phyloP scores from a whole-genome alignment of 164 flowering plant genomes.

The Amborella trichopoda region DNA sequence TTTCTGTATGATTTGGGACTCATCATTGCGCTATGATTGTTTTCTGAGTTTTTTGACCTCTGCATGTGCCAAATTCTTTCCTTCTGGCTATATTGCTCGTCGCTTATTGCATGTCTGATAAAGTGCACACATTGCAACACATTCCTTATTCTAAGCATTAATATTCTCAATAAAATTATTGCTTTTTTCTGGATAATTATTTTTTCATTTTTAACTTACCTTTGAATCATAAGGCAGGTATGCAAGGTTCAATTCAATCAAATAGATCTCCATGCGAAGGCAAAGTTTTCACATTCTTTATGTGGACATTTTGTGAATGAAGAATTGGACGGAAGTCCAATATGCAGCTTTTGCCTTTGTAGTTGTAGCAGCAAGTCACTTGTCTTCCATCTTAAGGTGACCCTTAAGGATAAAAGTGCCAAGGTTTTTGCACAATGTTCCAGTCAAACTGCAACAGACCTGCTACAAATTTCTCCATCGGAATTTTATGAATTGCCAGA shows the following conservation, averaged over 20 bases:
- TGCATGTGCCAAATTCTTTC: too few relatives aligned
- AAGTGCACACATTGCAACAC: too few relatives aligned
- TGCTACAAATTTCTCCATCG: slow-evolving; percentile 83
- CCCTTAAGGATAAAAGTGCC: slow-evolving; percentile 60
- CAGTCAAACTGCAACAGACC: slow-evolving; percentile 71
- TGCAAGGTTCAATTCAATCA: slow-evolving; percentile 66
- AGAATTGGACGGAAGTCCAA: slow-evolving; percentile 21
- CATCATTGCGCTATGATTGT: too few relatives aligned
- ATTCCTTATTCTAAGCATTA: too few relatives aligned
- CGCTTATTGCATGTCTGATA: too few relatives aligned
- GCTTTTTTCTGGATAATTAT: too few relatives aligned
- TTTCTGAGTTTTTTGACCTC: too few relatives aligned
- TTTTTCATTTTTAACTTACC: too few relatives aligned
- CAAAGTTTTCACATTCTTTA: slow-evolving; percentile 42
- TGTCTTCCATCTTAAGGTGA: slow-evolving; percentile 50
- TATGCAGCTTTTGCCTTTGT: slow-evolving; percentile 56
- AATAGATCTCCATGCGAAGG: slow-evolving; percentile 44
- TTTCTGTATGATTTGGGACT: too few relatives aligned
- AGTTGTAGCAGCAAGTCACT: slow-evolving; percentile 41
- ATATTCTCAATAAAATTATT: too few relatives aligned
- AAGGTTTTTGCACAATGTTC: slow-evolving; percentile 74
- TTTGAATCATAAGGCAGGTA: too few relatives aligned
- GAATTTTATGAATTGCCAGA: slow-evolving; percentile 71
- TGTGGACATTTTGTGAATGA: slow-evolving; percentile 65
- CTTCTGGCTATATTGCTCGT: too few relatives aligned